Percentiles rank a stretch among this genome's conserved stretches.
These are phyloP conservation scores for Penicillium subrubescens DNA, from an alignment of 495 filamentous ascomycete species.

Conservation along the genomic window DNA sequence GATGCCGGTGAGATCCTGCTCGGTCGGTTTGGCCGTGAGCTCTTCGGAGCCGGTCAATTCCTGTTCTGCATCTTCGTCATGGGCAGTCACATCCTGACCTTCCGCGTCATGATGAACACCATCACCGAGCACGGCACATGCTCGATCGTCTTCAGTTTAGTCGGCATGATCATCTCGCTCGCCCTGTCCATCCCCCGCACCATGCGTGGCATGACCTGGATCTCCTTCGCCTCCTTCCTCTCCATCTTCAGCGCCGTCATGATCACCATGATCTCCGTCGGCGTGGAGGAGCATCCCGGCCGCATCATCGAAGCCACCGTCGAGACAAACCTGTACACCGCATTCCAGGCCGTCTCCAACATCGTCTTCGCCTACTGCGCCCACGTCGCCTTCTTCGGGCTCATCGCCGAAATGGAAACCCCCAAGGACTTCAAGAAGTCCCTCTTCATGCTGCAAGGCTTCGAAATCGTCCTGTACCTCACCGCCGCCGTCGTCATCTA, in stretches of 20 bases:
- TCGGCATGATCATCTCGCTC: conserved; percentile 65
- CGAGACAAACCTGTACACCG: conserved; percentile 34
- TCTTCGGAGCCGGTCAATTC: conserved; percentile 66
- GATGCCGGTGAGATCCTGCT: conserved; percentile 57
- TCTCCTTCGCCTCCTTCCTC: conserved; percentile 60
- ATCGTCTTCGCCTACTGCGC: conserved; percentile 61
- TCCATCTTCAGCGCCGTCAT: conserved; percentile 51
- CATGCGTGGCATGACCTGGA: conserved; percentile 57
- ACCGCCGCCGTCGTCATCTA: conserved; percentile 71
- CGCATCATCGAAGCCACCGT: conserved; percentile 33
- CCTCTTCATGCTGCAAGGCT: conserved; percentile 62
- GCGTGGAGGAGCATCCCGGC: conserved; percentile 46
- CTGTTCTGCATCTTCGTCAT: conserved; percentile 77
- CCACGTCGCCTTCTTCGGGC: conserved; percentile 73
- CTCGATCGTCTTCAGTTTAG: conserved; percentile 66
- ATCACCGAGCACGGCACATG: conserved; percentile 68
- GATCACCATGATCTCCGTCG: conserved; percentile 71
- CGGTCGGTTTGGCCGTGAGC: conserved; percentile 57
- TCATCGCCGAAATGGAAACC: conserved; percentile 76
- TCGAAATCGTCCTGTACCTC: conserved; percentile 70
- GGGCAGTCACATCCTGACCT: conserved; percentile 73
- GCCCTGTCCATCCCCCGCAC: conserved; percentile 66
- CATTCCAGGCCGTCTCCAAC: conserved; percentile 51
- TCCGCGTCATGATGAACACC: conserved; percentile 68
- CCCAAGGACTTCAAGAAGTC: conserved; percentile 69